phyloP scores from a whole-genome alignment of 495 filamentous ascomycete genomes.

The Penicillium argentinense region DNA sequence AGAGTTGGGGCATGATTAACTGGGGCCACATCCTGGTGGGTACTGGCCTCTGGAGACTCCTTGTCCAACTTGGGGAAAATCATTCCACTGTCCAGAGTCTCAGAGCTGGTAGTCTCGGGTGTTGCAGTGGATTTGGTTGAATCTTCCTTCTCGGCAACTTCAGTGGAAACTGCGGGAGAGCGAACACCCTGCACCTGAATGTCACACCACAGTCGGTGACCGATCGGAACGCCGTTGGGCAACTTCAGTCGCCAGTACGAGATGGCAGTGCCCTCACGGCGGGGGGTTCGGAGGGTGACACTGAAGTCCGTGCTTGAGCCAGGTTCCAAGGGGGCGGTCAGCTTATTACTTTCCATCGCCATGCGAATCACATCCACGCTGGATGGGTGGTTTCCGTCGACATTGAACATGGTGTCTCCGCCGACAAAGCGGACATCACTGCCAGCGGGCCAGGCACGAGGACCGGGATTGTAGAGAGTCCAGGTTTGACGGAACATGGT shows the following conservation, averaged over 20 bases:
- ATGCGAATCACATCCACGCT: constrained; percentile 67
- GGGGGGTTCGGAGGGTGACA: constrained; percentile 78
- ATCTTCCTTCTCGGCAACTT: constrained; percentile 21
- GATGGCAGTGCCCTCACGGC: constrained; percentile 69
- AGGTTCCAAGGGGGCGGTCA: constrained; percentile 63
- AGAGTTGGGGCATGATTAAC: constrained; percentile 32
- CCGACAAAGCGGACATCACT: constrained; percentile 89
- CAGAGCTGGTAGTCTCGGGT: constrained; percentile 6
- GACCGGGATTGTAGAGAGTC: constrained; percentile 86
- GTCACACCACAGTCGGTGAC: constrained; percentile 94
- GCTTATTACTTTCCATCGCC: constrained; percentile 78
- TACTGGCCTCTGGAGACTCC: constrained; percentile 82
- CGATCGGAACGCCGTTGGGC: constrained; percentile 77
- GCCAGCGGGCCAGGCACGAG: constrained; percentile 76
- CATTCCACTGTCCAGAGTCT: constrained; percentile 64
- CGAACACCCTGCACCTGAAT: constrained; percentile 59
- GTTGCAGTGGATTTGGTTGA: constrained; percentile 17
- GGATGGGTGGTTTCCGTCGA: constrained; percentile 74
- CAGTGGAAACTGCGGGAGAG: constrained; percentile 8
- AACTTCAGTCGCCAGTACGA: constrained; percentile 96
- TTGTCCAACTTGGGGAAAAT: constrained; percentile 97
- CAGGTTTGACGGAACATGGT: constrained; percentile 84
- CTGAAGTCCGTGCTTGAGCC: constrained; percentile 79
- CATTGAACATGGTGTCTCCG: constrained; percentile 91
- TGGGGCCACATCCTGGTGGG: constrained; percentile 56